These are phyloP conservation scores for Skeletonema tropicum DNA, from an alignment of 108 stramenopile species.

Conservation along the genomic window DNA sequence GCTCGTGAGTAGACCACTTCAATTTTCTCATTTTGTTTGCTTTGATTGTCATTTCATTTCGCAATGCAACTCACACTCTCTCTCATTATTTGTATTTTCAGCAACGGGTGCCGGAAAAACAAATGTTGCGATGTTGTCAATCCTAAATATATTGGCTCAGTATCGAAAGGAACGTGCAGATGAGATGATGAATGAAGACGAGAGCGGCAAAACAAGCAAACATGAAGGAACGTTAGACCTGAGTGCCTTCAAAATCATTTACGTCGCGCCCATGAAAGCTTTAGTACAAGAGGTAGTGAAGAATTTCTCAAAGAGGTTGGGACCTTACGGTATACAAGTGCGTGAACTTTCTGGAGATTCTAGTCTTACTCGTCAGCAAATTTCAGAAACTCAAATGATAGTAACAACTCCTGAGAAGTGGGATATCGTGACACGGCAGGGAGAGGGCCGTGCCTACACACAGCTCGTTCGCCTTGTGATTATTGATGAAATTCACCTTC, in stretches of 20 bases:
- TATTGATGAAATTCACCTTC: constrained; percentile 99
- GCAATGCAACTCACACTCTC: too few species aligned
- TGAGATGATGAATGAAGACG: constrained; percentile 40
- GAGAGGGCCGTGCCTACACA: constrained; percentile 96
- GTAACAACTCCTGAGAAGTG: constrained; percentile 99
- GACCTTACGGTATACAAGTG: constrained; percentile 89
- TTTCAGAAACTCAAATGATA: constrained; percentile 96
- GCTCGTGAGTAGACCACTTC: constrained; percentile 55
- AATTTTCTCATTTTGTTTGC: too few species aligned
- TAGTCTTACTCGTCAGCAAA: constrained; percentile 94
- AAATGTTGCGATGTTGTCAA: constrained; percentile 92
- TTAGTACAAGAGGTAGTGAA: constrained; percentile 98
- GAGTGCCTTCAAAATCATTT: constrained; percentile 97
- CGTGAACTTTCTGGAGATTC: constrained; percentile 98
- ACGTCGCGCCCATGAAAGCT: constrained; percentile 99
- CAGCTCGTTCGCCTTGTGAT: constrained; percentile 97
- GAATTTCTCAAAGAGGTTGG: constrained; percentile 94
- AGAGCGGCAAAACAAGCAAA: constrained; percentile 51
- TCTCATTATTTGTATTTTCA: too few species aligned
- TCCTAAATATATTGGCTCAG: constrained; percentile 95
- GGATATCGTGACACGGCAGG: constrained; percentile 99
- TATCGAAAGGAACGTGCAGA: constrained; percentile 64
- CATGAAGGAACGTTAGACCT: constrained; percentile 74
- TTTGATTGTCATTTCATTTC: too few species aligned
- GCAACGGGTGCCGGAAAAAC: constrained; percentile 99